A percentile compares a stretch with the other conserved stretches of the same genome.
These are phyloP conservation scores for Peribolospora baueri DNA, from an alignment of 768 basidiomycete genomes.

Conservation along the genomic window DNA sequence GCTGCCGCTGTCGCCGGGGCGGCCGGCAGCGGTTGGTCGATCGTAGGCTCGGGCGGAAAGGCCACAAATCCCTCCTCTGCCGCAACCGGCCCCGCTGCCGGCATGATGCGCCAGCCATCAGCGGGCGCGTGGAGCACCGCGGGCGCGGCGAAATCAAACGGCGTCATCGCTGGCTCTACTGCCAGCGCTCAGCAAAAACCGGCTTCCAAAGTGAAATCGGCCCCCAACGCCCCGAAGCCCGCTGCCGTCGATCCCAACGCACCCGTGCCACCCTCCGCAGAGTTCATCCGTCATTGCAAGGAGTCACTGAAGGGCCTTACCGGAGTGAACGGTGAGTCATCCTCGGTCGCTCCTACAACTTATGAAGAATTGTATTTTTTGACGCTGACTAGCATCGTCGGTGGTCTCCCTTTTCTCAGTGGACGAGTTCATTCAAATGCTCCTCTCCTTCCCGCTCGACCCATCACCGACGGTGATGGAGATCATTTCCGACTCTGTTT, in stretches of 20 bases:
- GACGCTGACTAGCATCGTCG: slow-evolving; percentile 1
- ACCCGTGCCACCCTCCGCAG: slow-evolving; percentile 47
- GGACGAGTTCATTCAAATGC: slow-evolving; percentile 88
- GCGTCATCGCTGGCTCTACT: neutral
- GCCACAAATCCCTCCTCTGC: slow-evolving; percentile 7
- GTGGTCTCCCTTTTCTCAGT: slow-evolving; percentile 26
- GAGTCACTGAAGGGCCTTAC: slow-evolving; percentile 46
- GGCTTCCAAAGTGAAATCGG: slow-evolving; percentile 3
- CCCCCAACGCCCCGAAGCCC: neutral
- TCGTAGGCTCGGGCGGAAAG: neutral
- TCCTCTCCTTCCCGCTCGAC: slow-evolving; percentile 79
- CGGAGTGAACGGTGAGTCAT: slow-evolving; percentile 38
- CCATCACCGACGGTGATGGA: slow-evolving; percentile 58
- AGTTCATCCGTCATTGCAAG: slow-evolving; percentile 77
- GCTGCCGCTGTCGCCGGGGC: slow-evolving; percentile 2
- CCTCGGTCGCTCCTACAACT: neutral
- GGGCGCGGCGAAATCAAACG: too few species aligned
- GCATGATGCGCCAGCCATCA: too few species aligned
- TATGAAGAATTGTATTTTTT: neutral
- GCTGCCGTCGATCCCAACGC: neutral
- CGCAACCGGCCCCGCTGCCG: neutral
- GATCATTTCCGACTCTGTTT: slow-evolving; percentile 85
- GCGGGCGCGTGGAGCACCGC: too few species aligned
- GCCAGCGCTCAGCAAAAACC: slow-evolving; percentile 3
- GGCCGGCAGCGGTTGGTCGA: neutral